Percentiles rank a stretch among this genome's conserved stretches.
Evolutionary conservation across 805 yeast species (phyloP).

Genomic region (Pichia heedii): DNA sequence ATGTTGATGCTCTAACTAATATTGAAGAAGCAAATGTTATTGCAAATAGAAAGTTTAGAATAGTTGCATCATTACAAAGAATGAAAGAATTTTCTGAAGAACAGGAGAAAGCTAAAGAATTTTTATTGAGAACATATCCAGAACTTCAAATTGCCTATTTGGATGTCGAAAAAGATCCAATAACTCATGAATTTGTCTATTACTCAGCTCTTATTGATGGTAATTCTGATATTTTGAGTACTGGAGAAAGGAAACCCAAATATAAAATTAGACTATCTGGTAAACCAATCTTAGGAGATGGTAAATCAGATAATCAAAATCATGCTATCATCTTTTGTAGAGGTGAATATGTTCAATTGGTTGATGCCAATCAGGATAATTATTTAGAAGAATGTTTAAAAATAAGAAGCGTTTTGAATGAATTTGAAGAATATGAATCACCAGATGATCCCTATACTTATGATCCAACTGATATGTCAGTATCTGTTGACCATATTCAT

Average conservation of each 20-base stretch:
- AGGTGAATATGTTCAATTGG: constrained; percentile 72
- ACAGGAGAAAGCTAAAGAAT: constrained; percentile 50
- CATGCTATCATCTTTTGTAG: constrained; percentile 65
- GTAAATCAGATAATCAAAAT: constrained; percentile 78
- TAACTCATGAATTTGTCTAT: constrained; percentile 36
- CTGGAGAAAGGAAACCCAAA: constrained; percentile 53
- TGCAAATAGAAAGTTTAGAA: constrained; percentile 55
- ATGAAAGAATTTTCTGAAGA: constrained; percentile 43
- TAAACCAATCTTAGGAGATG: constrained; percentile 77
- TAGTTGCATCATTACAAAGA: constrained; percentile 60
- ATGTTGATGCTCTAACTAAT: constrained; percentile 27
- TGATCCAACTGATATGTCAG: constrained; percentile 1
- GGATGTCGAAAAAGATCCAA: constrained; percentile 41
- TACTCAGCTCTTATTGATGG: constrained; percentile 69
- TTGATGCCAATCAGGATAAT: constrained; percentile 81
- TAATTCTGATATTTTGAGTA: constrained; percentile 47
- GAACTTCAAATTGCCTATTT: constrained; percentile 57
- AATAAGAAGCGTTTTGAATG: constrained; percentile 64
- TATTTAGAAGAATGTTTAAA: constrained; percentile 76
- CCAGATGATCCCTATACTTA: constrained; percentile 20
- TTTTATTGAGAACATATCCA: constrained; percentile 55
- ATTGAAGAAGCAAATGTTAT: constrained; percentile 39
- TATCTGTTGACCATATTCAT: constrained; percentile 17
- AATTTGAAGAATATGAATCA: constrained; percentile 50
- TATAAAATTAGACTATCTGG: constrained; percentile 63